These are phyloP conservation scores for Sclerotinia trifoliorum DNA, from an alignment of 2,329 filamentous ascomycete genomes.

Conservation along the genomic window DNA sequence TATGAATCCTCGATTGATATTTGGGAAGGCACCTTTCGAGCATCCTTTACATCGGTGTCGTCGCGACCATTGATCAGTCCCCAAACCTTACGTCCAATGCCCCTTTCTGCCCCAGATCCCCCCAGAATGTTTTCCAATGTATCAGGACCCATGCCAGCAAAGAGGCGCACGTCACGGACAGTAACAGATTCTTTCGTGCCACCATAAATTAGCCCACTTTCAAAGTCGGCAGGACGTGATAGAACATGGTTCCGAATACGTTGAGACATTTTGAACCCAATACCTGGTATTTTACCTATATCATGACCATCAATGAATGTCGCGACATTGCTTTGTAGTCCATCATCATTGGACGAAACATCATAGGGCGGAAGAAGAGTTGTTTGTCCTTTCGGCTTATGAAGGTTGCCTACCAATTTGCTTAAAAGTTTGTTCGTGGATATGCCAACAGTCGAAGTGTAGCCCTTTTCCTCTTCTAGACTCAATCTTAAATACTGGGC, in stretches of 20 bases:
- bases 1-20: conserved; percentile 97
- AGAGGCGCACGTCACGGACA: conserved; percentile 62
- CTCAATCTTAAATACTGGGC: conserved; percentile 69
- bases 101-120: conserved; percentile 67
- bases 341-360: conserved; percentile 32
- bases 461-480: conserved; percentile 74
- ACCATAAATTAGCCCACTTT: conserved; percentile 48
- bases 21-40: conserved; percentile 72
- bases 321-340: conserved; percentile 51
- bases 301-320: conserved; percentile 73
- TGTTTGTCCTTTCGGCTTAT: conserved; percentile 88
- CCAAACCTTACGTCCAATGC: conserved; percentile 74
- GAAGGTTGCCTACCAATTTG: conserved; percentile 77
- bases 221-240: conserved; percentile 44
- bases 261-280: conserved; percentile 76
- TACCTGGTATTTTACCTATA: conserved; percentile 78
- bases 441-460: conserved; percentile 84
- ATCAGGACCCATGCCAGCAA: conserved; percentile 61
- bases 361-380: conserved; percentile 68
- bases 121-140: conserved; percentile 67
- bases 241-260: conserved; percentile 63
- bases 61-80: conserved; percentile 79
- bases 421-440: conserved; percentile 83
- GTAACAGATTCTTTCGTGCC: conserved; percentile 57
- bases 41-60: conserved; percentile 67